These are phyloP conservation scores for Eucalyptus cloeziana DNA, from an alignment of 345 rosid genomes.

Conservation along the genomic window DNA sequence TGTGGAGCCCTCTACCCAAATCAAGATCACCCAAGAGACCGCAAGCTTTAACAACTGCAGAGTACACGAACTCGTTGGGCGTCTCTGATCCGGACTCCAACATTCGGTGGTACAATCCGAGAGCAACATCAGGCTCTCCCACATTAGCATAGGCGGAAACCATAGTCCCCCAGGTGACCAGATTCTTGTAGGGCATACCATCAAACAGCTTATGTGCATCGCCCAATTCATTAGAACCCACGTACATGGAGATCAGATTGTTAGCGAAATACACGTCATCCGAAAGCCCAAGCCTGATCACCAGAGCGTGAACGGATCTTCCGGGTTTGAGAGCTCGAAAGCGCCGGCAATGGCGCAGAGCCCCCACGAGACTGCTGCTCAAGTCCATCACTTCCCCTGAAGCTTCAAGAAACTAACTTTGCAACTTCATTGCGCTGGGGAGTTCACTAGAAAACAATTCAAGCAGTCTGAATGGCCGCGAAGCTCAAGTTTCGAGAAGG, in stretches of 20 bases:
- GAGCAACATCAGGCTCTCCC: conserved; percentile 30
- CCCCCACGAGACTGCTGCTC: conserved; percentile 15
- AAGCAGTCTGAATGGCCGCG: background rate
- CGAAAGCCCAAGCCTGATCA: conserved; percentile 24
- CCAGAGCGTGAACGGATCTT: conserved; percentile 22
- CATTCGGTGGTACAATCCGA: conserved; percentile 30
- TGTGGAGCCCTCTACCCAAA: conserved; percentile 39
- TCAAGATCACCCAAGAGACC: conserved; percentile 42
- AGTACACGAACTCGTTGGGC: conserved; percentile 55
- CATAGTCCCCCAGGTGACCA: conserved; percentile 59
- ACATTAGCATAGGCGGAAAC: conserved; percentile 30
- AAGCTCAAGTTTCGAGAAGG: background rate
- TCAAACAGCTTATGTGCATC: conserved; percentile 47
- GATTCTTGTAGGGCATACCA: conserved; percentile 45
- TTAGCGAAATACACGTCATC: conserved; percentile 24
- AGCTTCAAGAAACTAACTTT: background rate
- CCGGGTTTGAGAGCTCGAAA: conserved; percentile 30
- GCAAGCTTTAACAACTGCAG: conserved; percentile 54
- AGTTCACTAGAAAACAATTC: background rate
- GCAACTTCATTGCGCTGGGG: background rate
- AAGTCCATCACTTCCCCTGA: conserved; percentile 19
- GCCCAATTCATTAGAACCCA: conserved; percentile 2
- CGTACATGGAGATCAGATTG: conserved; percentile 39
- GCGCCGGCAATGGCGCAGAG: conserved; percentile 49
- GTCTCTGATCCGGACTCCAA: conserved; percentile 13